Percentiles rank a stretch among this genome's conserved stretches.
Evolutionary conservation across 2,329 filamentous ascomycete species (phyloP).

Genomic region (Colletotrichum phormii): DNA sequence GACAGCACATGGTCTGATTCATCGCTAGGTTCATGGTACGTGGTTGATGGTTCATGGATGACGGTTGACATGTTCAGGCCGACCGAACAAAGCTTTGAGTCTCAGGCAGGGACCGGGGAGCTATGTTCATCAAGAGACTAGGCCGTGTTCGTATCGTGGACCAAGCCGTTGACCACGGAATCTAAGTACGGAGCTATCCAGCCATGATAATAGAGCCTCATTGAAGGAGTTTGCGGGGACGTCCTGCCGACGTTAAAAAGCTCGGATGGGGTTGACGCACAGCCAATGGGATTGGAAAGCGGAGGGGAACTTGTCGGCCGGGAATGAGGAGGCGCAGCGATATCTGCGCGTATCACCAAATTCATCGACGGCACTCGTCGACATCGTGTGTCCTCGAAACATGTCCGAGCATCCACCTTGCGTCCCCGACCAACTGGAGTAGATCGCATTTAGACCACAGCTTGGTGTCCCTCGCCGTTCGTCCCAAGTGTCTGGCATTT

Average conservation of each 20-base stretch:
- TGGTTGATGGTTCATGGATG: background rate
- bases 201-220: background rate
- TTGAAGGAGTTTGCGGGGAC: conserved; percentile 2
- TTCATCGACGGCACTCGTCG: background rate
- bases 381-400: background rate
- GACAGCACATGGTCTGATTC: background rate
- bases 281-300: background rate
- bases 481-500: conserved; percentile 12
- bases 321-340: conserved; percentile 9
- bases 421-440: conserved; percentile 12
- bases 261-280: conserved; percentile 2
- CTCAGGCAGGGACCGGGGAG: background rate
- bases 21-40: background rate
- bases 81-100: background rate
- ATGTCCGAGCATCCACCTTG: background rate
- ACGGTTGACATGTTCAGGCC: background rate
- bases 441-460: background rate
- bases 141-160: background rate
- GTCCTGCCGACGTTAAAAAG: background rate
- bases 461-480: background rate
- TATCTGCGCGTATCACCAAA: background rate
- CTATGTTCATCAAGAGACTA: background rate
- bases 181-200: background rate
- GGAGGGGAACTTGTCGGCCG: background rate
- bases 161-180: background rate